Conservation (phyloP, 345 rosid species). For the Excoecaria cochinchinensis region DNA sequence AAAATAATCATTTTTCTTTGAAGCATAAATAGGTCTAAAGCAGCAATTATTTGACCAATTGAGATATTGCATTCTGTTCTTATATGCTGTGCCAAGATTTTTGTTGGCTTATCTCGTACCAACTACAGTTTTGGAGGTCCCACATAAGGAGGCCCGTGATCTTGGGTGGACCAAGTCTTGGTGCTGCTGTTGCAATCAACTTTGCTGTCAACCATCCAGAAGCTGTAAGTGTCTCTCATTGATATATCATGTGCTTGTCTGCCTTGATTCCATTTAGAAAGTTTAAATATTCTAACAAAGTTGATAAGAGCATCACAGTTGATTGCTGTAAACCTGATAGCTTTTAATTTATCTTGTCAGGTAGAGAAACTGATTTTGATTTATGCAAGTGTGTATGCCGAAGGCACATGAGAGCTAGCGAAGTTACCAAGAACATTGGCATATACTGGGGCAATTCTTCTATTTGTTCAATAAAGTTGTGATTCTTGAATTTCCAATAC, state of each 20-base stretch:
- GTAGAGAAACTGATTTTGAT: slow-evolving; percentile 75
- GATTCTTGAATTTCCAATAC: background rate
- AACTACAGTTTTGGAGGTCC: slow-evolving; percentile 69
- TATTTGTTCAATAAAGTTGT: slow-evolving; percentile 1
- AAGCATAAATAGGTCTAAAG: too few species aligned
- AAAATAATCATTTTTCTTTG: background rate
- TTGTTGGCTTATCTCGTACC: slow-evolving; percentile 16
- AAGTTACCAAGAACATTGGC: slow-evolving; percentile 69
- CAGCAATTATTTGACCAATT: too few species aligned
- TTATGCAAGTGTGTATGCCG: slow-evolving; percentile 87
- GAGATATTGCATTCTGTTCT: too few species aligned
- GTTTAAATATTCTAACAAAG: background rate
- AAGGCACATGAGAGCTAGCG: slow-evolving; percentile 83
- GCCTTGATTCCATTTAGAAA: slow-evolving; percentile 7
- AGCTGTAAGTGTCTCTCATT: slow-evolving; percentile 50
- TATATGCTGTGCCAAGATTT: slow-evolving; percentile 3
- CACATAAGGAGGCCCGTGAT: slow-evolving; percentile 75
- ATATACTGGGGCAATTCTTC: slow-evolving; percentile 72
- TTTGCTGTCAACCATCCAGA: slow-evolving; percentile 81
- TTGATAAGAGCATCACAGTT: background rate
- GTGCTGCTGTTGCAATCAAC: slow-evolving; percentile 88
- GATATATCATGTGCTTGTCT: slow-evolving; percentile 9
- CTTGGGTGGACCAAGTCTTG: slow-evolving; percentile 91
- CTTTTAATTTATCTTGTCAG: slow-evolving; percentile 28
- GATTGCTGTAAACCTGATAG: background rate